Conservation (phyloP, 345 rosid genomes). For the Carallia pectinifolia region DNA sequence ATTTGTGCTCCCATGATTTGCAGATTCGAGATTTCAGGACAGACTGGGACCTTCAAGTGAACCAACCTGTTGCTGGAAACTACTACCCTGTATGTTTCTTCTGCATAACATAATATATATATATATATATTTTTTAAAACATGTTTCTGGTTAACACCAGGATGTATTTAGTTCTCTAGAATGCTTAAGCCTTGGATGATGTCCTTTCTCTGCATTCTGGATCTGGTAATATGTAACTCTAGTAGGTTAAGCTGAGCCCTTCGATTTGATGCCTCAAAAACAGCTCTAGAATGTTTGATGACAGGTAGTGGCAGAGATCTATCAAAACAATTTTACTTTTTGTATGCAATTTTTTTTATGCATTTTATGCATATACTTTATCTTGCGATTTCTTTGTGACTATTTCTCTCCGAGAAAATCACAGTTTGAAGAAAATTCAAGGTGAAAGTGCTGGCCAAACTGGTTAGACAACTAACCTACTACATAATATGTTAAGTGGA, state of each 20-base stretch:
- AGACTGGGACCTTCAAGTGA: slow-evolving; percentile 84
- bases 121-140: neutral
- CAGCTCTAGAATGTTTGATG: neutral
- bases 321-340: too few relatives aligned
- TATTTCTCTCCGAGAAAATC: neutral
- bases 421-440: too few relatives aligned
- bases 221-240: neutral
- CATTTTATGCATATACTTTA: too few relatives aligned
- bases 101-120: neutral
- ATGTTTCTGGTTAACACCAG: neutral
- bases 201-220: neutral
- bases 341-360: too few relatives aligned
- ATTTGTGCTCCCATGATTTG: slow-evolving; percentile 10
- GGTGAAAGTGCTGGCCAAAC: neutral
- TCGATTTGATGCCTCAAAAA: neutral
- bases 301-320: neutral
- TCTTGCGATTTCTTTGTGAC: neutral
- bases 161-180: neutral
- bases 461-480: neutral
- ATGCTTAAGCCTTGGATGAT: neutral
- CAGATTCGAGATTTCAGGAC: slow-evolving; percentile 81
- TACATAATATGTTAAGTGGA: neutral
- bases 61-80: slow-evolving; percentile 90
- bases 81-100: slow-evolving; percentile 75
- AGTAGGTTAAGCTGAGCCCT: neutral